Evolutionary conservation across 495 filamentous ascomycete species (phyloP), one percentile per base, ranked within the genome.

Genomic region (Parathielavia appendiculata): DNA sequence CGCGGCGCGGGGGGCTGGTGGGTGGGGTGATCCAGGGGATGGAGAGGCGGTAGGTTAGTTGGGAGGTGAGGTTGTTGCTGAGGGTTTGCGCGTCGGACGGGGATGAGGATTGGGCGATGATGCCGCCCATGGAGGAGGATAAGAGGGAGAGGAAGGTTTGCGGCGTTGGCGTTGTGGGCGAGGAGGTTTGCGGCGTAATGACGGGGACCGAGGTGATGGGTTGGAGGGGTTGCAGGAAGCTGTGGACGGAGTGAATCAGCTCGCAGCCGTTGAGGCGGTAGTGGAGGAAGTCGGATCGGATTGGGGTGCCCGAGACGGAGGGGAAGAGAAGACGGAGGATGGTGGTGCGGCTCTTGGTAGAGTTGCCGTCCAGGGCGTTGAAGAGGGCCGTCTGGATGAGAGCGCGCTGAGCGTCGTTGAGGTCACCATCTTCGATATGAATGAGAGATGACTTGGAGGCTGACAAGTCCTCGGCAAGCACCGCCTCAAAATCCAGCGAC

Each of bases 31-130:
- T 46, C 61, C 61, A 71, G 11, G 66, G 62, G 34, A 66, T 52
- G 23, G 66, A 69, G 40, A 69, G 55, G 23, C 65, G 61, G 59
- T 61, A 51, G 44, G 49, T 26, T 16, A 55, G 52, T 0, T 35
- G 48, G 44, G 53, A 41, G 39, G 44, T 20, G 9, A 55, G 52
- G n/a, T 5, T 46, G 41, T 34, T 23, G 52, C 8, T 34, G 41
- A 55, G 52, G 30, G 41, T 30, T 30, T 30, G 26, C 26, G 19
- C 6, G 6, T n/a, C 17, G 17, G 40, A 20, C n/a, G 30, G 30
- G 54, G 53, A 34, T 35, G 38, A 34, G 43, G 47, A 43, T 23
- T 59, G 47, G 14, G 38, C 48, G 39, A 52, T 51, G 35, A 51
- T 54, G 53, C 32, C 57, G 17, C 57, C 57, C 2, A 59, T 53